Conservation (phyloP, 2,329 filamentous ascomycete genomes). For the Dactylellina parvicollis region DNA sequence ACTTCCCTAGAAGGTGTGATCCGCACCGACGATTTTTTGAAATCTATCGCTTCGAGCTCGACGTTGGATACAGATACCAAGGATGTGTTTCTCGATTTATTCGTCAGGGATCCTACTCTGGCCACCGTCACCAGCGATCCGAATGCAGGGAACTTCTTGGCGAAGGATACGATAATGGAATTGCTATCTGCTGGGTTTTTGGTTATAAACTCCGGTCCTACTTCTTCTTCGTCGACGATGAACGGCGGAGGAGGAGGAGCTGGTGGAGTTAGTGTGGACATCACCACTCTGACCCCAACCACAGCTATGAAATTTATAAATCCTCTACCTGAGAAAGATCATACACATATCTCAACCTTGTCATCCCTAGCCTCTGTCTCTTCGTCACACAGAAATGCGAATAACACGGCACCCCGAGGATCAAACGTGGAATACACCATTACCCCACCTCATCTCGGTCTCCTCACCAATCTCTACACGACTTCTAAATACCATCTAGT, state of each 20-base stretch:
- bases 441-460: constrained; percentile 43
- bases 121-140: constrained; percentile 25
- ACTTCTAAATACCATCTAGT: constrained; percentile 33
- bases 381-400: constrained; percentile 7
- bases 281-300: constrained; percentile 40
- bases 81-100: constrained; percentile 25
- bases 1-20: constrained; percentile 40
- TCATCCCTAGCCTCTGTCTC: constrained; percentile 45
- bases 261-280: constrained; percentile 9
- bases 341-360: constrained; percentile 43
- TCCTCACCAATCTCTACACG: constrained; percentile 32
- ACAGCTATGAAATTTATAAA: constrained; percentile 25
- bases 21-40: constrained; percentile 41
- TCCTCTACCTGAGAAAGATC: constrained; percentile 26
- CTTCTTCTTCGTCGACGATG: not conserved
- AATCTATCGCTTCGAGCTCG: constrained; percentile 30
- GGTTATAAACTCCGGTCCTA: constrained; percentile 20
- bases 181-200: constrained; percentile 44
- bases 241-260: not conserved
- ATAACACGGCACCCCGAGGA: too few relatives aligned
- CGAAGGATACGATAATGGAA: constrained; percentile 32
- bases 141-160: constrained; percentile 7
- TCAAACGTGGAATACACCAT: constrained; percentile 41
- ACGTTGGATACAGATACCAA: constrained; percentile 19
- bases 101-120: constrained; percentile 13